Percentiles rank a stretch among this genome's conserved stretches.
phyloP scores from a whole-genome alignment of 805 yeast genomes.

The Isabelozyma gotoi region DNA sequence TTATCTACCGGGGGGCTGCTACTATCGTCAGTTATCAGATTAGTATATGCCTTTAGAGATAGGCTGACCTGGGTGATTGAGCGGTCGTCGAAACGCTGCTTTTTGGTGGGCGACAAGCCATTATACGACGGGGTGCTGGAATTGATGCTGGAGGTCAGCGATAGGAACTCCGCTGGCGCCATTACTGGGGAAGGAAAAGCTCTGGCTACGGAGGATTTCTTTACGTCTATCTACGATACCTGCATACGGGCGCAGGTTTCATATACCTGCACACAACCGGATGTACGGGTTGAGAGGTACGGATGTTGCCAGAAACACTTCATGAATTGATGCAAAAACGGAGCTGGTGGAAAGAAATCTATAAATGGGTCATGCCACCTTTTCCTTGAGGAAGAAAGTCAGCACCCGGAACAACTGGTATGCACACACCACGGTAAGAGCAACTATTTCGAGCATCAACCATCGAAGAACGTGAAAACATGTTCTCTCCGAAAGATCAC shows the following conservation, averaged over 20 bases:
- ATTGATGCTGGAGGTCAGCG: not conserved
- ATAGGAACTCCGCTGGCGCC: not conserved
- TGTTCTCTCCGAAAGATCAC: conserved; percentile 25
- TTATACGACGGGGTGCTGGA: not conserved
- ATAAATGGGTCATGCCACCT: conserved; percentile 6
- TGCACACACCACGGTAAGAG: conserved; percentile 13
- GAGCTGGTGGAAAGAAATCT: not conserved
- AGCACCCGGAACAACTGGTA: conserved; percentile 20
- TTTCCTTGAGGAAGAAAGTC: conserved; percentile 15
- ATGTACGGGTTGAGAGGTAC: not conserved
- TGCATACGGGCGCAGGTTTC: not conserved
- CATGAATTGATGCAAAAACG: not conserved
- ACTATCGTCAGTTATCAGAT: not conserved
- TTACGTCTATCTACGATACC: no score
- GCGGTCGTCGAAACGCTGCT: conserved; percentile 37
- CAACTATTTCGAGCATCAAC: conserved; percentile 18
- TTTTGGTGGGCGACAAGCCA: conserved; percentile 9
- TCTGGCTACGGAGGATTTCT: no score
- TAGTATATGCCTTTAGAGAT: conserved; percentile 13
- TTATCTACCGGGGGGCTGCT: not conserved
- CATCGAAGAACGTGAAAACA: conserved; percentile 20
- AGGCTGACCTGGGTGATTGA: conserved; percentile 30
- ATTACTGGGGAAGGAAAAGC: not conserved
- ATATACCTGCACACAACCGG: not conserved
- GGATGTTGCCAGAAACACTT: no score